These are phyloP conservation scores for Aciculosporium take DNA, from an alignment of 2,329 filamentous ascomycete species.

Conservation along the genomic window DNA sequence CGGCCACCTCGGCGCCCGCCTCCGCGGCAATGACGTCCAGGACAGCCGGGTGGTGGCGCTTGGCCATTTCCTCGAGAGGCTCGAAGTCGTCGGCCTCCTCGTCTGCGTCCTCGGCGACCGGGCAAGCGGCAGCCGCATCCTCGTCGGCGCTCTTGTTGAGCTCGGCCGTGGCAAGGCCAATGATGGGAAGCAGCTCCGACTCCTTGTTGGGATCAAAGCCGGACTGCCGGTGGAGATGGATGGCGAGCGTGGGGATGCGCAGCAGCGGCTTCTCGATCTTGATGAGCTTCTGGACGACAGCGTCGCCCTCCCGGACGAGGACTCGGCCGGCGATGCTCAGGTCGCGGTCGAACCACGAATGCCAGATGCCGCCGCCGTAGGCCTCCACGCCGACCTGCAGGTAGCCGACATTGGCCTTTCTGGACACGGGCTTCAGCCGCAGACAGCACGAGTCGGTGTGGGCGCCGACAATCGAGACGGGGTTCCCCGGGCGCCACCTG, in stretches of 20 bases:
- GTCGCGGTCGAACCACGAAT: conserved; percentile 96
- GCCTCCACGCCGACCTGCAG: conserved; percentile 92
- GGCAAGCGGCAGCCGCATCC: conserved; percentile 21
- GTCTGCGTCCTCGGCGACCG: conserved; percentile 11
- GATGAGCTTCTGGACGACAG: conserved; percentile 70
- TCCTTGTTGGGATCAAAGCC: conserved; percentile 95
- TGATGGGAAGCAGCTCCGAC: conserved; percentile 86
- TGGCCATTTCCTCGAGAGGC: conserved; percentile 60
- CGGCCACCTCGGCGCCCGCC: conserved; percentile 52
- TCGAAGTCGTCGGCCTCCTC: conserved; percentile 43
- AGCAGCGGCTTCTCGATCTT: conserved; percentile 84
- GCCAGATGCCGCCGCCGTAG: conserved; percentile 94
- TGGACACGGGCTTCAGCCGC: conserved; percentile 86
- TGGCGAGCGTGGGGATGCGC: conserved; percentile 82
- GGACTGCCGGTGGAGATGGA: conserved; percentile 77
- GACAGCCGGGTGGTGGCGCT: conserved; percentile 80
- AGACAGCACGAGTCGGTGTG: conserved; percentile 93
- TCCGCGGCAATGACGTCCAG: conserved; percentile 74
- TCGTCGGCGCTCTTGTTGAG: conserved; percentile 58
- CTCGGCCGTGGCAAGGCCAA: conserved; percentile 74
- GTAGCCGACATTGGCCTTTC: conserved; percentile 74
- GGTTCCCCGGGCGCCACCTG: conserved; percentile 83
- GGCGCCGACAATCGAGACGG: conserved; percentile 83
- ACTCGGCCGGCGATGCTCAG: conserved; percentile 79
- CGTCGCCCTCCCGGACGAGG: conserved; percentile 59